Percentiles rank a stretch among this genome's conserved stretches.
Evolutionary conservation across 2,329 filamentous ascomycete species (phyloP).

Genomic region (Phyllosticta citriasiana): DNA sequence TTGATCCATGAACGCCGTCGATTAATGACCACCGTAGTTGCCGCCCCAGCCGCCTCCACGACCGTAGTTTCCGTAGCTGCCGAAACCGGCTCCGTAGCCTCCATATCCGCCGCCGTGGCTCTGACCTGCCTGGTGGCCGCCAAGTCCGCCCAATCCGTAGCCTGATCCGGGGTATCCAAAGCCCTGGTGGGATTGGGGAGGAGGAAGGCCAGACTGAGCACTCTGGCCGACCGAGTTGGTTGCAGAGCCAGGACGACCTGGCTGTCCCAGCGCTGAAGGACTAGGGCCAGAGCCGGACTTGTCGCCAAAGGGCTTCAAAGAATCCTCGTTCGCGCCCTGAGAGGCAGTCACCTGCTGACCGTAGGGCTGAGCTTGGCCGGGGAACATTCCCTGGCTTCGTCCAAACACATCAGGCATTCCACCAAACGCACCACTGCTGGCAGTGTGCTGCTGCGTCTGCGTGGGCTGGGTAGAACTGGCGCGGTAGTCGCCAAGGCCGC

Average conservation of each 20-base stretch:
- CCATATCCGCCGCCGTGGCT: slow-evolving; percentile 34
- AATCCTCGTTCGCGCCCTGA: slow-evolving; percentile 41
- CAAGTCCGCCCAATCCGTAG: slow-evolving; percentile 43
- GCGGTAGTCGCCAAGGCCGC: slow-evolving; percentile 50
- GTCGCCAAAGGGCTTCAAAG: slow-evolving; percentile 48
- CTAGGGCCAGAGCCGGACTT: slow-evolving; percentile 47
- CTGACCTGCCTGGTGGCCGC: slow-evolving; percentile 36
- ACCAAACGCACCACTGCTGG: slow-evolving; percentile 40
- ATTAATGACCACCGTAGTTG: slow-evolving; percentile 30
- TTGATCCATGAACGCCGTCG: slow-evolving; percentile 9
- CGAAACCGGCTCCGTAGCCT: slow-evolving; percentile 32
- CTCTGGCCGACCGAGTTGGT: slow-evolving; percentile 45
- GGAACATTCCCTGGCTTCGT: slow-evolving; percentile 48
- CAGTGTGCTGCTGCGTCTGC: slow-evolving; percentile 42
- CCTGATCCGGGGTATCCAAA: slow-evolving; percentile 48
- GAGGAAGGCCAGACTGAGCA: slow-evolving; percentile 42
- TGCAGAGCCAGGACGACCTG: slow-evolving; percentile 53
- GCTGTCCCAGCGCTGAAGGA: slow-evolving; percentile 49
- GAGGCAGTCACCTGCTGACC: slow-evolving; percentile 42
- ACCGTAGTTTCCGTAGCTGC: slow-evolving; percentile 31
- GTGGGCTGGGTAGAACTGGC: slow-evolving; percentile 47
- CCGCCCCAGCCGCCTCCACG: slow-evolving; percentile 40
- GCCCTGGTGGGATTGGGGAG: slow-evolving; percentile 45
- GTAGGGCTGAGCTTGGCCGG: slow-evolving; percentile 38
- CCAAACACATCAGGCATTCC: slow-evolving; percentile 51